A percentile compares a stretch with the other conserved stretches of the same genome.
Evolutionary conservation across 1,139 yeast genomes (phyloP).

Genomic region (Torulaspora pretoriensis): DNA sequence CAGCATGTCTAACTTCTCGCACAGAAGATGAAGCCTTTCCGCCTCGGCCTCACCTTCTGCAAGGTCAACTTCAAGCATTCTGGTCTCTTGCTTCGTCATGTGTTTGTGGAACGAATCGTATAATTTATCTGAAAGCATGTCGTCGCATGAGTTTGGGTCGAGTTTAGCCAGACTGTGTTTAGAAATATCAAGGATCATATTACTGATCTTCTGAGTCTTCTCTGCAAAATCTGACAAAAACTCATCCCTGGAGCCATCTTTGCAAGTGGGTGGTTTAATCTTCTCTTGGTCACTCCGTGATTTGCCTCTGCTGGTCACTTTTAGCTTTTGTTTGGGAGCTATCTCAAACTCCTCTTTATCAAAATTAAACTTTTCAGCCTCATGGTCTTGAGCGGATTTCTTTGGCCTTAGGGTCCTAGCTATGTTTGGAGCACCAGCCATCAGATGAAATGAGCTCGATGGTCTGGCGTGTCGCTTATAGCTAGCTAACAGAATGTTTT

Average conservation of each 20-base stretch:
- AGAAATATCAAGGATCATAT: slow-evolving; percentile 25
- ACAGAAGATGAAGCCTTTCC: slow-evolving; percentile 30
- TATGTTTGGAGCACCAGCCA: slow-evolving; percentile 11
- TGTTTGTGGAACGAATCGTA: slow-evolving; percentile 53
- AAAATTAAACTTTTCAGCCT: slow-evolving; percentile 28
- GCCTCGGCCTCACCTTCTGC: slow-evolving; percentile 48
- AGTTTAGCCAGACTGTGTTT: slow-evolving; percentile 7
- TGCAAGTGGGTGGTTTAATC: background rate
- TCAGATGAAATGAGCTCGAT: background rate
- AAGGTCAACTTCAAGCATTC: slow-evolving; percentile 57
- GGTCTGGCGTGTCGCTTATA: background rate
- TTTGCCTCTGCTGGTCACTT: slow-evolving; percentile 14
- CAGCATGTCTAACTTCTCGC: slow-evolving; percentile 43
- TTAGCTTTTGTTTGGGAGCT: slow-evolving; percentile 17
- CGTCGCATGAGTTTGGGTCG: background rate
- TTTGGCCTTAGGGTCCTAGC: slow-evolving; percentile 23
- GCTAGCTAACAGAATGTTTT: background rate
- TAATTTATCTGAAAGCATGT: slow-evolving; percentile 45
- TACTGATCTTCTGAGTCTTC: slow-evolving; percentile 18
- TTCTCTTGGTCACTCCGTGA: slow-evolving; percentile 3
- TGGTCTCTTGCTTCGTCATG: slow-evolving; percentile 64
- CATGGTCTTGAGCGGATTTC: slow-evolving; percentile 11
- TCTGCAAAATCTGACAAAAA: slow-evolving; percentile 11
- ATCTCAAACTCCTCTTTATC: slow-evolving; percentile 29
- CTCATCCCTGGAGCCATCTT: background rate